Base-by-base conservation (phyloP, 208 protist species). In the Wallacemonas sp. region DNA sequence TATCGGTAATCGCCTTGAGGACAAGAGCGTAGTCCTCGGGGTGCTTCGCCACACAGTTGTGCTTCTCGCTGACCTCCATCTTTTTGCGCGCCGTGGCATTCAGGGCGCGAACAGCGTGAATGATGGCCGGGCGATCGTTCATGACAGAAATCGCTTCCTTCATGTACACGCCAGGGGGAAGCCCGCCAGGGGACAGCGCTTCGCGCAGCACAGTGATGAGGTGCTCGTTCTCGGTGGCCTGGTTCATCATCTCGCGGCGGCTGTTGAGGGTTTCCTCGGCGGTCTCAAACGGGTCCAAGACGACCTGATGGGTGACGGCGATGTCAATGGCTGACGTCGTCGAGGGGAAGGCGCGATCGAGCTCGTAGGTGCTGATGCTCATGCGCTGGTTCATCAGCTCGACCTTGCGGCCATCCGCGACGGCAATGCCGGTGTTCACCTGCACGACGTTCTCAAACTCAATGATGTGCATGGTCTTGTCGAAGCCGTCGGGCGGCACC, bases 1-100 rank as follows among this genome's bases (percentile, higher is more conserved):
- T 92, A 49, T 96, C 91, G 3, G 86, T 87, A 52, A 92, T 70
- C 2, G 87, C 87, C 80, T 96, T 96, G 63, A 96, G 78, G 23
- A 93, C 84, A 33, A 91, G 68, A 16, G 91, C 91, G 65, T 96
- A 96, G 54, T 91, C 80, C 48, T 96, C 83, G 2, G 86, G 84
- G 54, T 74, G 49, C 63, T 86, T 87, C 22, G 57, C 28, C 61
- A 82, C 61, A 28, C 74, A 82, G 23, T 87, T 69, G 23, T 78
- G 65, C 41, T 79, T 81, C 52, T 86, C 84, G 55, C 82, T 90
- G 49, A 79, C 61, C 23, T 76, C 72, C 50, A 96, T 57, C 64
- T 91, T 89, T 26, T 75, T 49, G 39, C 77, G 69, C 2, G 72
- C 65, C 3, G 82, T n/a, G 2, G 42, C 61, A 49, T 71, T 81